These are phyloP conservation scores for Aegilops sharonensis DNA, from an alignment of 176 grass and related monocot species.

Conservation along the genomic window DNA sequence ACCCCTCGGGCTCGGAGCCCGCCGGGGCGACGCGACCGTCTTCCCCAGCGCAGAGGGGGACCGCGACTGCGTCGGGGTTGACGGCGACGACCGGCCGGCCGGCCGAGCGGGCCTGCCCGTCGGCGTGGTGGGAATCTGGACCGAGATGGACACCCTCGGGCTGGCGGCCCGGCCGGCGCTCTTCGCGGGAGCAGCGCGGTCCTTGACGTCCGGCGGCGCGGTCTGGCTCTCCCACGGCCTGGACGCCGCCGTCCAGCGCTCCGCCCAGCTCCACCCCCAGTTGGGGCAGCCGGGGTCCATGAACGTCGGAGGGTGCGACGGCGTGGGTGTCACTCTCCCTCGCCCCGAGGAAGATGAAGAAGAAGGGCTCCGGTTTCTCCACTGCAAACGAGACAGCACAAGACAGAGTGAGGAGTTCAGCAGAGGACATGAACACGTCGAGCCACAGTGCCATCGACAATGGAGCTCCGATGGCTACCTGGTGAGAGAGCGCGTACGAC, in stretches of 20 bases:
- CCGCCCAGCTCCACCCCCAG: slow-evolving; percentile 89
- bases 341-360: slow-evolving; percentile 23
- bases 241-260: slow-evolving; percentile 70
- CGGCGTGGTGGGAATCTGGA: slow-evolving; percentile 30
- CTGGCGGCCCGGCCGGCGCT: background rate
- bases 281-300: slow-evolving; percentile 67
- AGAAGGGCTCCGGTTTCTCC: slow-evolving; percentile 64
- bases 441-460: background rate
- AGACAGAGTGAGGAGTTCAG: slow-evolving; percentile 24
- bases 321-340: background rate
- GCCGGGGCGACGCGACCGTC: background rate
- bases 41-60: background rate
- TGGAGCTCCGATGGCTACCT: slow-evolving; percentile 32
- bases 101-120: slow-evolving; percentile 21
- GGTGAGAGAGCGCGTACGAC: slow-evolving; percentile 78
- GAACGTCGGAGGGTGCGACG: slow-evolving; percentile 42
- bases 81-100: slow-evolving; percentile 28
- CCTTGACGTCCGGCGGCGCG: background rate
- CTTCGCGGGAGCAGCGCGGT: slow-evolving; percentile 21
- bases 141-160: slow-evolving; percentile 3
- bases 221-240: slow-evolving; percentile 68
- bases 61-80: slow-evolving; percentile 18
- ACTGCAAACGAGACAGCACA: slow-evolving; percentile 23
- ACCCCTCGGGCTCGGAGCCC: slow-evolving; percentile 5
- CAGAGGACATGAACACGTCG: background rate